Conservation (phyloP, 768 basidiomycete genomes). For the Phanerodontia chrysosporium region DNA sequence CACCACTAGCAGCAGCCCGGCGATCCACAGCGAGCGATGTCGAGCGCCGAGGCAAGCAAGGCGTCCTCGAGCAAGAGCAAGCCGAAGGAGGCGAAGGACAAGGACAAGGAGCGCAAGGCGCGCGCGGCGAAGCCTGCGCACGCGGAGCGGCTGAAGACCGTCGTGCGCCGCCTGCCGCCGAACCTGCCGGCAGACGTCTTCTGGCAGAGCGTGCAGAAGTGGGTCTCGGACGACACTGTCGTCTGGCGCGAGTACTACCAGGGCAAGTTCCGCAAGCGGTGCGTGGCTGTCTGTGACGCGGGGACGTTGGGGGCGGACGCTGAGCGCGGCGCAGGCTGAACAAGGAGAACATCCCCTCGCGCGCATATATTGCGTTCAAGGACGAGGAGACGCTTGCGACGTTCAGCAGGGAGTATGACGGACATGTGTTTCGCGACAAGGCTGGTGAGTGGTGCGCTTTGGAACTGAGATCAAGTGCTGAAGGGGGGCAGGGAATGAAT, state of each 20-base stretch:
- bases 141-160: conserved; percentile 73
- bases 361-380: conserved; percentile 92
- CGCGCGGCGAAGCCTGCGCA: conserved; percentile 20
- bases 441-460: conserved; percentile 50
- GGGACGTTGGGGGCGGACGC: background rate
- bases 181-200: conserved; percentile 91
- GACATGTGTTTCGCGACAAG: conserved; percentile 89
- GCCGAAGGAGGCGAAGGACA: conserved; percentile 10
- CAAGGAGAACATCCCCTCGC: conserved; percentile 81
- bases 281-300: conserved; percentile 17
- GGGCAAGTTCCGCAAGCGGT: conserved; percentile 73
- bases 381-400: conserved; percentile 60
- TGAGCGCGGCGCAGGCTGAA: conserved; percentile 46
- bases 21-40: too few relatives aligned
- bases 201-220: conserved; percentile 84
- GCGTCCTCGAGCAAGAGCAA: background rate
- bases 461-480: background rate
- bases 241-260: conserved; percentile 63
- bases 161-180: conserved; percentile 85
- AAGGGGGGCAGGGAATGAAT: conserved; percentile 69
- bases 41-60: conserved; percentile 1
- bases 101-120: conserved; percentile 17
- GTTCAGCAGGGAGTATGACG: conserved; percentile 86
- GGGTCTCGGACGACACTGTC: conserved; percentile 75
- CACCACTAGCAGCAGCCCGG: too few relatives aligned